phyloP scores from a whole-genome alignment of 2,329 filamentous ascomycete species.

The Helotiales sp. region DNA sequence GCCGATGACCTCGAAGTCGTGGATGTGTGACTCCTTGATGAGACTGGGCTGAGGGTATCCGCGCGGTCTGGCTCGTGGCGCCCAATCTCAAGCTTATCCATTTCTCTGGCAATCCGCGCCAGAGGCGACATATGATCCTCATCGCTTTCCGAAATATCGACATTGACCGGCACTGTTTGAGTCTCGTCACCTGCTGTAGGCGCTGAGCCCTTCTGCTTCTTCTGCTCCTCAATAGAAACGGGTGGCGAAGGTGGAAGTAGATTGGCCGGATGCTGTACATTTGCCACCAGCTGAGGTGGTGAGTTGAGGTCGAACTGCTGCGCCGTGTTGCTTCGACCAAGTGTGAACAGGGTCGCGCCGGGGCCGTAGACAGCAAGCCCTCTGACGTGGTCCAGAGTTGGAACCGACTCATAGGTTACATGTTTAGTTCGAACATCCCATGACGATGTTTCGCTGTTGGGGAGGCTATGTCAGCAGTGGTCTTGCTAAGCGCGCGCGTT shows the following conservation, averaged over 20 bases:
- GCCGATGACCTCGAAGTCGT: conserved; percentile 59
- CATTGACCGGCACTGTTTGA: conserved; percentile 60
- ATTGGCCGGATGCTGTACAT: conserved; percentile 83
- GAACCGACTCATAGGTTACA: conserved; percentile 86
- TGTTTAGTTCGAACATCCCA: conserved; percentile 99
- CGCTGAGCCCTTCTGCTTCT: conserved; percentile 46
- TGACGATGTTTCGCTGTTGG: conserved; percentile 78
- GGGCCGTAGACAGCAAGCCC: conserved; percentile 89
- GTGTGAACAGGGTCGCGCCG: conserved; percentile 88
- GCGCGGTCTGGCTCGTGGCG: conserved; percentile 38
- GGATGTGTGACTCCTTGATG: conserved; percentile 41
- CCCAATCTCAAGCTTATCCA: conserved; percentile 51
- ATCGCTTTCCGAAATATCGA: conserved; percentile 73
- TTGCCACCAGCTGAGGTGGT: conserved; percentile 77
- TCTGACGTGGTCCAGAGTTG: conserved; percentile 79
- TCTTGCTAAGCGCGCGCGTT: conserved; percentile 56
- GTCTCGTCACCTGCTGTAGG: conserved; percentile 37
- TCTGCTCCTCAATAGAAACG: conserved; percentile 76
- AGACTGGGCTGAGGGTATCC: conserved; percentile 43
- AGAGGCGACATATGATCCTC: conserved; percentile 78
- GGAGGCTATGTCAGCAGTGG: conserved; percentile 43
- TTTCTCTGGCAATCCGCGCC: conserved; percentile 74
- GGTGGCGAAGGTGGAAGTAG: conserved; percentile 81
- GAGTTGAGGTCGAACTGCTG: conserved; percentile 96
- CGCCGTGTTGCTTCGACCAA: conserved; percentile 85